A percentile compares a stretch with the other conserved stretches of the same genome.
phyloP scores from a whole-genome alignment of 306 rosid genomes.

The Begonia fuchsioides region DNA sequence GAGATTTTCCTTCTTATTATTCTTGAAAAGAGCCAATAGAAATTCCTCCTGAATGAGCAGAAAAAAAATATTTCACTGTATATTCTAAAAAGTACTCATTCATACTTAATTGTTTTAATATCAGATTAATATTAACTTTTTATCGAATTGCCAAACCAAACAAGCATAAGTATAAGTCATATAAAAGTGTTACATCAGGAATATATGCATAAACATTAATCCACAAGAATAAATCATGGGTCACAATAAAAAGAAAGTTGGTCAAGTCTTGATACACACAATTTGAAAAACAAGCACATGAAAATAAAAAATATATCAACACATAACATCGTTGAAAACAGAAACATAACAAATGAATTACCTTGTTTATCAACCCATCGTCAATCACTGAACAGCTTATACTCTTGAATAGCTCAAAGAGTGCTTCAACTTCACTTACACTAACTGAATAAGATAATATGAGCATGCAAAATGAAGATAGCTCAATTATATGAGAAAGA shows the following conservation, averaged over 20 bases:
- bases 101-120: no score
- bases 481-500: neutral
- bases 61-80: slow-evolving; percentile 5
- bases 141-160: neutral
- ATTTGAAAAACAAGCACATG: neutral
- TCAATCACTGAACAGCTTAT: slow-evolving; percentile 71
- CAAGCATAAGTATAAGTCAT: slow-evolving; percentile 1
- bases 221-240: neutral
- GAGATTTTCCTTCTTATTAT: slow-evolving; percentile 53
- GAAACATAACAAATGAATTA: slow-evolving; percentile 9
- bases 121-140: no score
- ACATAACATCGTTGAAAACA: neutral
- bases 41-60: slow-evolving; percentile 70
- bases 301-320: neutral
- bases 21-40: slow-evolving; percentile 77
- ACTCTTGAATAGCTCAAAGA: slow-evolving; percentile 80
- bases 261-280: neutral
- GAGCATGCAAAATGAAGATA: neutral
- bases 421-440: slow-evolving; percentile 87
- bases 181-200: neutral
- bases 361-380: slow-evolving; percentile 91
- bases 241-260: neutral
- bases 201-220: neutral
- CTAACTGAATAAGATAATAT: slow-evolving; percentile 39
- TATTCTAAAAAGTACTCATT: neutral